Conservation (phyloP, 768 basidiomycete genomes). For the Scleroderma citrinum region DNA sequence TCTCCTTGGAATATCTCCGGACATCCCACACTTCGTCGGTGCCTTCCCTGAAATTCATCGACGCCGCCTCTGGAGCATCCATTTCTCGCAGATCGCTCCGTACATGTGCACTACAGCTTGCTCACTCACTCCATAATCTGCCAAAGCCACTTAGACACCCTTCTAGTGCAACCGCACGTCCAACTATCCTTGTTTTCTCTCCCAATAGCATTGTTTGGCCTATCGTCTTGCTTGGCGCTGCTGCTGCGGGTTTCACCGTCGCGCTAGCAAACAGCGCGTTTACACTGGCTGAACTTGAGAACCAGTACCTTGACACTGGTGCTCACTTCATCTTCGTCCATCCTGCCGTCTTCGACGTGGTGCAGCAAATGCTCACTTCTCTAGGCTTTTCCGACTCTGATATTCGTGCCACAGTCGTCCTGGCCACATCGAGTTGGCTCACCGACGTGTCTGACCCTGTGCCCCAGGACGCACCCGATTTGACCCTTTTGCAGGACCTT, state of each 20-base stretch:
- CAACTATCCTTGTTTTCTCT: constrained; percentile 57
- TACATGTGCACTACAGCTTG: constrained; percentile 50
- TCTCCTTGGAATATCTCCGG: constrained; percentile 15
- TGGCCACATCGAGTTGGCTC: constrained; percentile 47
- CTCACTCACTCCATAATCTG: constrained; percentile 47
- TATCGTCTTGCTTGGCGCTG: constrained; percentile 36
- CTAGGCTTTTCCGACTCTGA: constrained; percentile 43
- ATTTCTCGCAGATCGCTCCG: constrained; percentile 53
- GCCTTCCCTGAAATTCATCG: constrained; percentile 50
- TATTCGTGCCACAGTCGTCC: constrained; percentile 48
- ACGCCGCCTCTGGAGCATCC: constrained; percentile 51
- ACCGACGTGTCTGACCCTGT: constrained; percentile 24
- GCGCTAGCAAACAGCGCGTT: constrained; percentile 75
- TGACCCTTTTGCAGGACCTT: constrained; percentile 44
- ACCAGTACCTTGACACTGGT: constrained; percentile 64
- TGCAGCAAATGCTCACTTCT: constrained; percentile 49
- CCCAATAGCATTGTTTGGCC: constrained; percentile 62
- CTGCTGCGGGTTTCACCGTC: constrained; percentile 62
- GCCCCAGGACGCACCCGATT: constrained; percentile 25
- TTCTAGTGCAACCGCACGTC: constrained; percentile 38
- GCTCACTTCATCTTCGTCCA: constrained; percentile 60
- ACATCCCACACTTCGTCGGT: constrained; percentile 30
- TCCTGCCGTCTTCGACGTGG: constrained; percentile 53
- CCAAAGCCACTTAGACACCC: constrained; percentile 39
- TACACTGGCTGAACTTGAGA: constrained; percentile 58